Conservation (phyloP, 306 rosid genomes). For the Rosa chinensis region DNA sequence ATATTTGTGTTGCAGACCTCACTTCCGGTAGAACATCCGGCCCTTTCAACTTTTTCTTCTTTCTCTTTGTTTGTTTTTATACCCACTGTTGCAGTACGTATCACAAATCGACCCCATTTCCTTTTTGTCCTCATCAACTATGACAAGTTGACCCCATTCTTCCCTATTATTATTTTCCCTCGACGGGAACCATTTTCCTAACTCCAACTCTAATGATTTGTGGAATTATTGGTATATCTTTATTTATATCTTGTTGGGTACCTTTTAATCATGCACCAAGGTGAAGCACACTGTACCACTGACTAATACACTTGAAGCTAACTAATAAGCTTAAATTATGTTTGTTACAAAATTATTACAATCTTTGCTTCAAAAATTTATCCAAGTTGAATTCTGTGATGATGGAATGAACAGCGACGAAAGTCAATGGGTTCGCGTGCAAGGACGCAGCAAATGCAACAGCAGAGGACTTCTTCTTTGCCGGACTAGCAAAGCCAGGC, state of each 20-base stretch:
- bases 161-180: too few species aligned
- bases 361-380: not conserved
- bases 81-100: not conserved
- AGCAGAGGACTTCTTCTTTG: conserved; percentile 64
- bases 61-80: not conserved
- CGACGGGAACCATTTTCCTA: too few species aligned
- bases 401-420: conserved; percentile 39
- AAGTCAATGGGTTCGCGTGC: conserved; percentile 81
- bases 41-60: not conserved
- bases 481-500: conserved; percentile 64
- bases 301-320: too few species aligned
- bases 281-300: not conserved
- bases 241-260: not conserved
- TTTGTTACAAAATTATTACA: not conserved
- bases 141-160: not conserved
- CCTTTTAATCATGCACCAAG: not conserved
- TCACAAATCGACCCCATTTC: too few species aligned
- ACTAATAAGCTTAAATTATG: not conserved
- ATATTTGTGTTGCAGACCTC: conserved; percentile 82
- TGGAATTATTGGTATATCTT: not conserved
- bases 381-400: not conserved
- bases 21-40: conserved; percentile 42
- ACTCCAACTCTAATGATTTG: not conserved
- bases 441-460: conserved; percentile 44
- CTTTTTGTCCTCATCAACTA: not conserved